A percentile compares a stretch with the other conserved stretches of the same genome.
Evolutionary conservation across 495 filamentous ascomycete species (phyloP).

Genomic region (Podospora appendiculata): DNA sequence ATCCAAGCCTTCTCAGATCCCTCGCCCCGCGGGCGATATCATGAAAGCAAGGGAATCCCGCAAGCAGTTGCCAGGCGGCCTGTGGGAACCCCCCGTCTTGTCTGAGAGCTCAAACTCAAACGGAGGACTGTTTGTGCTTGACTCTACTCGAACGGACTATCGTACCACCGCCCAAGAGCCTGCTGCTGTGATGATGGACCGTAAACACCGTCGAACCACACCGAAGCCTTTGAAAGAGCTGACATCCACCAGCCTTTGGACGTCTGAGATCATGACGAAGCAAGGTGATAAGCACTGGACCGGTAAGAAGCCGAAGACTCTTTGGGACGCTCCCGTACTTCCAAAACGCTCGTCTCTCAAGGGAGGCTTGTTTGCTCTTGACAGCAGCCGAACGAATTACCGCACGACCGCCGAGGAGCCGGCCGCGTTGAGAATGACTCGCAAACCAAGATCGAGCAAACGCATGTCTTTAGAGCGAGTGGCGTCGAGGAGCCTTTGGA

Average conservation of each 20-base stretch:
- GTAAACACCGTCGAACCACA: not conserved
- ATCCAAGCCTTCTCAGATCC: slow-evolving; percentile 9
- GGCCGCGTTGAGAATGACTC: slow-evolving; percentile 23
- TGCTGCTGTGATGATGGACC: not conserved
- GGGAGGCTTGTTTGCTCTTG: slow-evolving; percentile 17
- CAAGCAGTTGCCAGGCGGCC: not conserved
- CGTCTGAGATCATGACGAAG: not conserved
- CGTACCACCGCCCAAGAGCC: not conserved
- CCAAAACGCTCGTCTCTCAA: not conserved
- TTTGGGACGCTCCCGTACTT: slow-evolving; percentile 1
- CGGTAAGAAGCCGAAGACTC: not conserved
- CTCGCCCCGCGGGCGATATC: slow-evolving; percentile 3
- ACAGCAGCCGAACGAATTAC: slow-evolving; percentile 13
- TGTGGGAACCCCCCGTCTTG: no score
- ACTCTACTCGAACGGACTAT: not conserved
- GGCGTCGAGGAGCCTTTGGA: slow-evolving; percentile 28
- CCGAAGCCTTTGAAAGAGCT: not conserved
- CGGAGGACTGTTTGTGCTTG: not conserved
- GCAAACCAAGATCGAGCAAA: slow-evolving; percentile 12
- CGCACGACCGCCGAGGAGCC: slow-evolving; percentile 29
- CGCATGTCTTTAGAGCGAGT: slow-evolving; percentile 12
- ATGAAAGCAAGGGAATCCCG: slow-evolving; percentile 10
- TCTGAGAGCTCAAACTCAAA: not conserved
- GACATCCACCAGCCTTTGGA: not conserved
- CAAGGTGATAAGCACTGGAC: not conserved